These are phyloP conservation scores for Yamadazyma sp. DNA, from an alignment of 1,139 yeast genomes.

Conservation along the genomic window DNA sequence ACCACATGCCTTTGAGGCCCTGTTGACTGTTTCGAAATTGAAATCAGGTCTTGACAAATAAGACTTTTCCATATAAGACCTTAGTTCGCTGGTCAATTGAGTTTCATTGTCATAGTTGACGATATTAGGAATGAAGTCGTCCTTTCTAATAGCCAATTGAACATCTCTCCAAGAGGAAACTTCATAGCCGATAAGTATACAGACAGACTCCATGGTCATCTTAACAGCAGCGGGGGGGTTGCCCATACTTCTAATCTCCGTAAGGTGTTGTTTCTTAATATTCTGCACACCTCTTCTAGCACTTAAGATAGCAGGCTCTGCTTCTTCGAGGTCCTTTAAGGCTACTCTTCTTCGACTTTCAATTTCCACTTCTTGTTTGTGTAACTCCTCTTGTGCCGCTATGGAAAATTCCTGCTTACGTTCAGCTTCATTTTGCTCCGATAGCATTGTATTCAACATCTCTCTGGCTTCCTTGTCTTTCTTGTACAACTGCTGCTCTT, in stretches of 20 bases:
- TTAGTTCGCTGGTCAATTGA: conserved; percentile 54
- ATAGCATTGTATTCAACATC: conserved; percentile 76
- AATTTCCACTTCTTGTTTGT: conserved; percentile 64
- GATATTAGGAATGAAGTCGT: conserved; percentile 83
- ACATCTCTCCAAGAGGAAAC: conserved; percentile 79
- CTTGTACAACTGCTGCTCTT: conserved; percentile 45
- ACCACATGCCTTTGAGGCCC: conserved; percentile 96
- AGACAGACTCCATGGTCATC: conserved; percentile 84
- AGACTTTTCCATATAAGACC: conserved; percentile 54
- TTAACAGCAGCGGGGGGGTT: conserved; percentile 92
- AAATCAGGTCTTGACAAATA: conserved; percentile 67
- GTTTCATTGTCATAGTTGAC: conserved; percentile 69
- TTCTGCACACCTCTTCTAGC: conserved; percentile 88
- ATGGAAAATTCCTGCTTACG: conserved; percentile 84
- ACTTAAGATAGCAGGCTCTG: conserved; percentile 82
- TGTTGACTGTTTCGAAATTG: conserved; percentile 70
- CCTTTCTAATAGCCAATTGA: conserved; percentile 74
- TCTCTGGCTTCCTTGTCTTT: conserved; percentile 71
- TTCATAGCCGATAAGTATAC: conserved; percentile 74
- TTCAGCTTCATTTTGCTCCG: conserved; percentile 91
- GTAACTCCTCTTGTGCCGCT: conserved; percentile 70
- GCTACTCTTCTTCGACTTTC: conserved; percentile 56
- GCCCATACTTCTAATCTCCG: conserved; percentile 84
- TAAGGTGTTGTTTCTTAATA: conserved; percentile 87
- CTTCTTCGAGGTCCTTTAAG: conserved; percentile 61